These are phyloP conservation scores for Leccinellum luteum DNA, from an alignment of 768 basidiomycete species.

Conservation along the genomic window DNA sequence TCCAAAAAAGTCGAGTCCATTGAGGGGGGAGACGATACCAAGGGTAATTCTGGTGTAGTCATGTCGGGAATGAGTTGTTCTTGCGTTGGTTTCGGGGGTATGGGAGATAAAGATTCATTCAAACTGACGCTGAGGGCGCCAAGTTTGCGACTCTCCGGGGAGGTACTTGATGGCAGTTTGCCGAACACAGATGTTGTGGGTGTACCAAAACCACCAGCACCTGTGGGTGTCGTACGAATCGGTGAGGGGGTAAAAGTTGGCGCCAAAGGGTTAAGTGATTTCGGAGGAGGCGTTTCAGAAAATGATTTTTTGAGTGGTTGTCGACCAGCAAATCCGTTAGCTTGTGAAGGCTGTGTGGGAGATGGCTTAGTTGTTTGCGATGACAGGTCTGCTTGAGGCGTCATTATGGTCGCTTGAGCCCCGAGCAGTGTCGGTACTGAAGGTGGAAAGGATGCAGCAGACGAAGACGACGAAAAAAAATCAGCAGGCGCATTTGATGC, in stretches of 20 bases:
- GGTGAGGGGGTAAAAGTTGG: slow-evolving; percentile 13
- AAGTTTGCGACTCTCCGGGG: background rate
- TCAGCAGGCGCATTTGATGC: background rate
- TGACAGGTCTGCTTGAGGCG: background rate
- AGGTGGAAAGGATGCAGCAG: slow-evolving; percentile 1
- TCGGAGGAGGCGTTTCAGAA: slow-evolving; percentile 6
- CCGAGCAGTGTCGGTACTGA: background rate
- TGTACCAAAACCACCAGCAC: background rate
- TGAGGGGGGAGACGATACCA: slow-evolving; percentile 16
- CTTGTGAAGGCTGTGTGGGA: background rate
- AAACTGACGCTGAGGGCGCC: background rate
- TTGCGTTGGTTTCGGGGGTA: background rate
- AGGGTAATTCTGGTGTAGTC: background rate
- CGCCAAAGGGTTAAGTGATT: slow-evolving; percentile 20
- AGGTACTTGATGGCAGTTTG: background rate
- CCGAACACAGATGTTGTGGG: background rate
- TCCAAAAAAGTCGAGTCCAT: slow-evolving; percentile 8
- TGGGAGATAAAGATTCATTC: background rate
- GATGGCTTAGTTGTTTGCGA: background rate
- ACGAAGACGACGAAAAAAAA: background rate
- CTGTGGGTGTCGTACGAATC: background rate
- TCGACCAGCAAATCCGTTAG: background rate
- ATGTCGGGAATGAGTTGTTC: background rate
- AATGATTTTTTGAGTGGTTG: background rate
- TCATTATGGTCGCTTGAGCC: background rate